Percentiles rank a stretch among this genome's conserved stretches.
These are phyloP conservation scores for Vanrija sp. DNA, from an alignment of 1,284 basidiomycete species.

Conservation along the genomic window DNA sequence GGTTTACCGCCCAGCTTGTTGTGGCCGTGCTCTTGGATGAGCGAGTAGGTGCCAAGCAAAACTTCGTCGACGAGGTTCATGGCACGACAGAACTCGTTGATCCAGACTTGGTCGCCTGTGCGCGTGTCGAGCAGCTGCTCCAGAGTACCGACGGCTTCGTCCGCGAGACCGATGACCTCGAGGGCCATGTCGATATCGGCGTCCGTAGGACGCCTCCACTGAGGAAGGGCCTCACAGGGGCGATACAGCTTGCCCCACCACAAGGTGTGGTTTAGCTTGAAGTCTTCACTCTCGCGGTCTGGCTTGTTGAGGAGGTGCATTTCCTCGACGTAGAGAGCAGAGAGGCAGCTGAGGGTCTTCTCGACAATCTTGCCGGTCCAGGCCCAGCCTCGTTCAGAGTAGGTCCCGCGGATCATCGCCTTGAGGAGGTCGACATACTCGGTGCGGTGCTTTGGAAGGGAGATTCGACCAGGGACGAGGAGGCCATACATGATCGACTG, in stretches of 20 bases:
- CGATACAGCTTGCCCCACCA: slow-evolving; percentile 84
- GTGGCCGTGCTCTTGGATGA: slow-evolving; percentile 42
- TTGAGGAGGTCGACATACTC: slow-evolving; percentile 60
- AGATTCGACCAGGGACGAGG: slow-evolving; percentile 36
- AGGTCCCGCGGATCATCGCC: slow-evolving; percentile 71
- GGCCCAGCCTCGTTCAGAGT: slow-evolving; percentile 85
- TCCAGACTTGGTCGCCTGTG: slow-evolving; percentile 61
- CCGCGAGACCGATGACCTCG: slow-evolving; percentile 60
- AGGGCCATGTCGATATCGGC: slow-evolving; percentile 72
- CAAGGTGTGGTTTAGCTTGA: slow-evolving; percentile 66
- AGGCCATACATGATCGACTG: slow-evolving; percentile 40
- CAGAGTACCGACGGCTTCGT: slow-evolving; percentile 63
- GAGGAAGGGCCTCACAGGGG: slow-evolving; percentile 71
- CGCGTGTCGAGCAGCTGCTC: slow-evolving; percentile 61
- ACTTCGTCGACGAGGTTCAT: slow-evolving; percentile 44
- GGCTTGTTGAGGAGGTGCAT: slow-evolving; percentile 76
- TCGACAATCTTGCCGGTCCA: slow-evolving; percentile 76
- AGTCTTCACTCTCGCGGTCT: slow-evolving; percentile 75
- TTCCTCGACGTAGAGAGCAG: slow-evolving; percentile 74
- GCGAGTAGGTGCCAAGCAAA: slow-evolving; percentile 31
- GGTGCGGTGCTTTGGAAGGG: slow-evolving; percentile 25
- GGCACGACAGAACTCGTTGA: slow-evolving; percentile 91
- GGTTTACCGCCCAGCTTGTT: slow-evolving; percentile 37
- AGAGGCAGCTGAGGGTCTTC: slow-evolving; percentile 71
- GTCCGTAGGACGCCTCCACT: slow-evolving; percentile 67